Base-by-base conservation (phyloP, 441 rosid species). In the Erodium moschatum region DNA sequence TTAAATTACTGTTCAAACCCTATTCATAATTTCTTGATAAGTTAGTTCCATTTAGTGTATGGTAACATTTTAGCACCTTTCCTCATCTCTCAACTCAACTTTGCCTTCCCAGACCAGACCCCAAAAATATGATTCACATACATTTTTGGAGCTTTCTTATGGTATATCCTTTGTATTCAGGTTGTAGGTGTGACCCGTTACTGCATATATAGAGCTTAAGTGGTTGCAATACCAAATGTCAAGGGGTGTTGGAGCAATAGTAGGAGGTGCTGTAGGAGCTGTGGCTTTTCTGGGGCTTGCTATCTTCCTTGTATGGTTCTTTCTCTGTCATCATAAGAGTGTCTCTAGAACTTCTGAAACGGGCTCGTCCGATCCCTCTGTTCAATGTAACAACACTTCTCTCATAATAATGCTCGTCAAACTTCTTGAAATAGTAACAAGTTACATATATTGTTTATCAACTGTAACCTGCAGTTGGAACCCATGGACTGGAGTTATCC, bases 201-300 rank as follows among this genome's bases (percentile, higher is more conserved):
- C 67, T 54, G 69, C 58, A 62, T 66, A 70, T 65, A 69, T 72
- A 67, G 71, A 82, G 76, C 78, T 82, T 79, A 79, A 83, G 81
- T 72, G 75, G 72, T 82, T 83, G 79, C 85, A 67, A 60, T 82
- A 81, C 82, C 87, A 87, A 80, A 92, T 89, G 98, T 86, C 98
- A 87, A 78, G 72, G 84, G 70, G 73, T 84, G 90, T 86, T 85
- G 92, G 91, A 80, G 90, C 86, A 76, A 79, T 86, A 82, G 67
- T 87, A 75, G 98, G 98, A 76, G 92, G 91, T 79, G 87, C 82
- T 84, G 84, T 81, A 74, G 92, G 92, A 87, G 87, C 92, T 78
- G 73, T 86, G 78, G 79, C 85, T 73, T 78, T 87, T 71, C 76
- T 83, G 78, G 82, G 80, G 74, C 70, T 87, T 27, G 73, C 77